Evolutionary conservation across 2,329 filamentous ascomycete species (phyloP), one percentile per base, ranked within the genome.

Genomic region (Rutstroemia sp.): DNA sequence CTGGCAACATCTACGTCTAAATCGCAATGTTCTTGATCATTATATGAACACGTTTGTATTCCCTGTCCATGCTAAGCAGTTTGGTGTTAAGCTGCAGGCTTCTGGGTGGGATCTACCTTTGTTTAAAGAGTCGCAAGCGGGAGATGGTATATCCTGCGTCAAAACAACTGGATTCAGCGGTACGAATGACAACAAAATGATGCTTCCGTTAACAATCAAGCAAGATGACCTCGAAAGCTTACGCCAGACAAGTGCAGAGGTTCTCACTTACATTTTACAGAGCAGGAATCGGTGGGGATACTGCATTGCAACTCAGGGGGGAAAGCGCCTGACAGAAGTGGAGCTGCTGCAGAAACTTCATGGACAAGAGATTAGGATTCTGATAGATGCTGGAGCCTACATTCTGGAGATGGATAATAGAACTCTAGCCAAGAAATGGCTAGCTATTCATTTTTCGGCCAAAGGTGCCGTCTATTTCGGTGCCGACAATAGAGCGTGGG

Each of bases 91-190:
- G 58, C 68, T 89, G 0, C 80, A 84, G 36, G 78, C 82, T 0
- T 87, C 82, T 0, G 83, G 82, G 0, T 89, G 85, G 85, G 85
- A 89, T 60, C 71, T 89, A 1, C 81, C 83, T 0, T 65, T 82
- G 0, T 73, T 34, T 9, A 34, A 58, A 63, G 56, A 39, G 53
- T 34, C 8, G 25, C 30, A 34, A 82, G 4, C 16, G 14, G 64
- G 70, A 2, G 8, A n/a, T 8, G 7, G n/a, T 1, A 17, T 19
- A 42, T 19, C 39, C 5, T 14, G 39, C 58, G 76, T 1, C 10
- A 34, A 3, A 12, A 86, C 84, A 0, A 88, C 84, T 0, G 86
- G 86, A 0, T 90, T 91, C 65, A 86, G 82, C 7, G 86, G 86
- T 0, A 89, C 87, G 0, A 89, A 87, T 46, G 86, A 89, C 64